Evolutionary conservation across 129 eudicot species (phyloP).

Genomic region (Lactuca sativa): DNA sequence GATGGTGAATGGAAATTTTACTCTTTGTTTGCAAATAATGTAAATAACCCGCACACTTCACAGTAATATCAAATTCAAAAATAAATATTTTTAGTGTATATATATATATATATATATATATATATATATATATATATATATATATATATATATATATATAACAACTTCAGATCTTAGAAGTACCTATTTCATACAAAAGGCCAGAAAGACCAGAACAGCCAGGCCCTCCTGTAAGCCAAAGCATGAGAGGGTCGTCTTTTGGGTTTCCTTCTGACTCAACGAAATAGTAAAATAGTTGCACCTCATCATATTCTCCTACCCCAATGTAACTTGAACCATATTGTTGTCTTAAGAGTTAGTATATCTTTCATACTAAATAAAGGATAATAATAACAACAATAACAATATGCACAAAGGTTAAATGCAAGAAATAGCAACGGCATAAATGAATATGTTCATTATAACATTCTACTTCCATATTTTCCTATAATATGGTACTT

Average conservation of each 20-base stretch:
- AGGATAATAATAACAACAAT: background rate
- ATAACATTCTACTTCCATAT: too few species aligned
- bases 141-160: too few species aligned
- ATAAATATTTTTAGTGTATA: too few species aligned
- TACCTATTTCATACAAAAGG: background rate
- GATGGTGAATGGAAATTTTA: too few species aligned
- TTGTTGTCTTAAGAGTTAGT: background rate
- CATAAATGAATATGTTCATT: too few species aligned
- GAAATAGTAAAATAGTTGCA: background rate
- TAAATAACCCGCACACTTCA: background rate
- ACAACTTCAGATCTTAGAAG: slow-evolving; percentile 4
- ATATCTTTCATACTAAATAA: too few species aligned
- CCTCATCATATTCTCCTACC: background rate
- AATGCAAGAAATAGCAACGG: background rate
- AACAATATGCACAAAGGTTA: background rate
- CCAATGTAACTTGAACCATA: background rate
- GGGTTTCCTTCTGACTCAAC: background rate
- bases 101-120: too few species aligned
- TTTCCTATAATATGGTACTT: too few species aligned
- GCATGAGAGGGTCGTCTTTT: background rate
- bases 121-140: too few species aligned
- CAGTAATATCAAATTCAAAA: background rate
- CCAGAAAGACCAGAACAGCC: background rate
- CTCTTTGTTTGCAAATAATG: background rate
- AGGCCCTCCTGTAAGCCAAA: background rate